Evolutionary conservation across 352 stramenopile species (phyloP).

Genomic region (Nothophytophthora sp.): DNA sequence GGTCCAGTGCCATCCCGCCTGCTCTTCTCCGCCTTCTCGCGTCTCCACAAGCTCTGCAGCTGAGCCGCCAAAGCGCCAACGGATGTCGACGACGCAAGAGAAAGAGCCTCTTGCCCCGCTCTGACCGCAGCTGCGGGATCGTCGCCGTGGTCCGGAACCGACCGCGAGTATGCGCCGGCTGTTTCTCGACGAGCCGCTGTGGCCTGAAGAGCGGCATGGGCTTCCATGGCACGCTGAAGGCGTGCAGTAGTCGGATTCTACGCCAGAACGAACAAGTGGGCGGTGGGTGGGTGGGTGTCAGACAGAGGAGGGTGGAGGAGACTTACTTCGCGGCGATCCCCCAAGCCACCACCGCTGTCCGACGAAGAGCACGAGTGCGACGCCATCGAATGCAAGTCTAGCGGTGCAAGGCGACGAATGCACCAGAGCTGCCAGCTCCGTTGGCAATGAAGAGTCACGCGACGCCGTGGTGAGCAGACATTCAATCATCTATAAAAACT

Average conservation of each 20-base stretch:
- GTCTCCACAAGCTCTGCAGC: conserved; percentile 23
- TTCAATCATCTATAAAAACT: conserved; percentile 31
- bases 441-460: too few species aligned
- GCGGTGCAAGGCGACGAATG: too few species aligned
- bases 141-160: not conserved
- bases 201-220: conserved; percentile 20
- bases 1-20: not conserved
- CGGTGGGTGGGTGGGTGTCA: not conserved
- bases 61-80: conserved; percentile 28
- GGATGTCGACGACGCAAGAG: not conserved
- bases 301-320: not conserved
- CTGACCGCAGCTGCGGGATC: not conserved
- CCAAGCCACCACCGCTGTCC: conserved; percentile 7
- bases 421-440: too few species aligned
- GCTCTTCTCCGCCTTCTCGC: conserved; percentile 7
- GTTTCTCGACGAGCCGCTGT: not conserved
- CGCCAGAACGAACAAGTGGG: not conserved
- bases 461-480: too few species aligned
- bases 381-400: too few species aligned
- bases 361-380: conserved; percentile 18
- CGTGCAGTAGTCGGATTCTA: conserved; percentile 26
- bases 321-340: conserved; percentile 8
- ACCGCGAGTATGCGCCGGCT: not conserved
- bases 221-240: conserved; percentile 33
- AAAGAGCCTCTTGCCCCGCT: too few species aligned